Conservation (phyloP, 306 rosid genomes). For the Datisca glomerata region DNA sequence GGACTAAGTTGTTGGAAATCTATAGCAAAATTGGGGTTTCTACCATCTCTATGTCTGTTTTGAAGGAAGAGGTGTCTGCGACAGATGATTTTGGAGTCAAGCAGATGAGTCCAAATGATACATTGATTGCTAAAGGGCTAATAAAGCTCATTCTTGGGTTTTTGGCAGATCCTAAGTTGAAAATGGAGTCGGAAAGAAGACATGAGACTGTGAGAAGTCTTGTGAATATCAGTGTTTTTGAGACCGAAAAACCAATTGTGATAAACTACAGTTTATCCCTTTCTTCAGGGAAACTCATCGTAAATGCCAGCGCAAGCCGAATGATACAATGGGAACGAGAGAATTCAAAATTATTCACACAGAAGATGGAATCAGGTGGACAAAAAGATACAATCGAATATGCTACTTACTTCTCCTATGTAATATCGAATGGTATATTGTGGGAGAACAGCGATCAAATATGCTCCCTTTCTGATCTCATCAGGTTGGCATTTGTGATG, state of each 20-base stretch:
- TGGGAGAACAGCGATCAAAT: slow-evolving; percentile 38
- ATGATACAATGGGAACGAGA: slow-evolving; percentile 39
- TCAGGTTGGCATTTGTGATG: slow-evolving; percentile 42
- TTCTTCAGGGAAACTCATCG: slow-evolving; percentile 21
- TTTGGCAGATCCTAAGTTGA: slow-evolving; percentile 36
- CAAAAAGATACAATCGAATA: slow-evolving; percentile 21
- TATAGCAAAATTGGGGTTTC: slow-evolving; percentile 45
- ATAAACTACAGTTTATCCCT: slow-evolving; percentile 30
- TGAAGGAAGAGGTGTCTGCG: slow-evolving; percentile 23
- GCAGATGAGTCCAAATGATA: slow-evolving; percentile 12
- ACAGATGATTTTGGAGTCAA: slow-evolving; percentile 8
- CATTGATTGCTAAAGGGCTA: slow-evolving; percentile 28
- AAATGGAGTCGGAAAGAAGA: slow-evolving; percentile 42
- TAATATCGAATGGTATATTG: slow-evolving; percentile 40
- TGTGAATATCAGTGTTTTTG: slow-evolving; percentile 24
- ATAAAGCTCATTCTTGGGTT: slow-evolving; percentile 52
- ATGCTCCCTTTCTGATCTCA: slow-evolving; percentile 37
- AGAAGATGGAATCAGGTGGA: slow-evolving; percentile 22
- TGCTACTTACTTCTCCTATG: slow-evolving; percentile 50
- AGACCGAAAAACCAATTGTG: slow-evolving; percentile 26
- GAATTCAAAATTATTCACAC: slow-evolving; percentile 23
- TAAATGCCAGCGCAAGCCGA: slow-evolving; percentile 16
- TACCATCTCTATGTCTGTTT: slow-evolving; percentile 38
- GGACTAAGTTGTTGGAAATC: slow-evolving; percentile 26
- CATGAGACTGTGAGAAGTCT: slow-evolving; percentile 40